A percentile compares a stretch with the other conserved stretches of the same genome.
Evolutionary conservation across 225 moss, liverwort and hornwort species (phyloP).

Genomic region (Marchantia paleacea): DNA sequence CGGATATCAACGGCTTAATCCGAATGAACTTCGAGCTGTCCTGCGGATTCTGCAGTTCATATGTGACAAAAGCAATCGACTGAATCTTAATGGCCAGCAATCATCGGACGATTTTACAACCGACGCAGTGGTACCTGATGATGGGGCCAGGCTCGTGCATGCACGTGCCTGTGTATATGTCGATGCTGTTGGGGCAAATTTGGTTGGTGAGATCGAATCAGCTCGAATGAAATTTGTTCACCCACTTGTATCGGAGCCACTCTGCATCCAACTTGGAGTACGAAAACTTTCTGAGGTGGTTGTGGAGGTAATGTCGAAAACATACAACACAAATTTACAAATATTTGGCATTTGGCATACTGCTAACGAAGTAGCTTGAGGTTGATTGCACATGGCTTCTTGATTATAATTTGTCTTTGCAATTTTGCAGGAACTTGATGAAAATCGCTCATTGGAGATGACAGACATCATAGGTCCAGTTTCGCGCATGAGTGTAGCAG

Average conservation of each 20-base stretch:
- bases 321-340: not conserved
- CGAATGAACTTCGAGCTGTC: slow-evolving; percentile 75
- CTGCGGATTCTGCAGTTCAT: slow-evolving; percentile 64
- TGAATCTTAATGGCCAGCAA: slow-evolving; percentile 33
- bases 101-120: slow-evolving; percentile 43
- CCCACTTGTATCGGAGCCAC: slow-evolving; percentile 60
- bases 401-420: not conserved
- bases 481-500: slow-evolving; percentile 49
- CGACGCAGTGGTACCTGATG: slow-evolving; percentile 77
- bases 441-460: slow-evolving; percentile 61
- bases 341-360: not conserved
- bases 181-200: slow-evolving; percentile 59
- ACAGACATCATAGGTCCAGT: slow-evolving; percentile 59
- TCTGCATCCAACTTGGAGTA: slow-evolving; percentile 65
- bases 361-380: too few species aligned
- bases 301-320: slow-evolving; percentile 53
- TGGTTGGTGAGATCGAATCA: slow-evolving; percentile 72
- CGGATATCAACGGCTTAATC: slow-evolving; percentile 80
- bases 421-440: slow-evolving; percentile 68
- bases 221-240: slow-evolving; percentile 72
- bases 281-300: slow-evolving; percentile 77
- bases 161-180: slow-evolving; percentile 72
- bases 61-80: slow-evolving; percentile 60
- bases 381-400: not conserved
- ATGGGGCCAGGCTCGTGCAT: slow-evolving; percentile 63